Percentiles rank a stretch among this genome's conserved stretches.
These are phyloP conservation scores for Phellopilus nigrolimitatus DNA, from an alignment of 1,284 basidiomycete species.

Conservation along the genomic window DNA sequence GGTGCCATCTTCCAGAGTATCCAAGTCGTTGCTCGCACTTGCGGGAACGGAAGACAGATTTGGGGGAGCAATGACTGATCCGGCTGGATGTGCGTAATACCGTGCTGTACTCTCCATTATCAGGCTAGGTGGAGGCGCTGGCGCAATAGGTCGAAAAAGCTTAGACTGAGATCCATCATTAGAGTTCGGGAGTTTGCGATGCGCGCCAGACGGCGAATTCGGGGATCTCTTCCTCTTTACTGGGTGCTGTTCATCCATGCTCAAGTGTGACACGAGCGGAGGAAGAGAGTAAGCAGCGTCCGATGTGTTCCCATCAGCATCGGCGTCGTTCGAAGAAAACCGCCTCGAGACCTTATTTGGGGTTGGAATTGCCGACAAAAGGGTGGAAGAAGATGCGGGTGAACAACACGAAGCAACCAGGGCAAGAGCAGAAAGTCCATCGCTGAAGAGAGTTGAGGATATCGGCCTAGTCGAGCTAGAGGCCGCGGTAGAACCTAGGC, in stretches of 20 bases:
- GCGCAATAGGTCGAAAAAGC: neutral
- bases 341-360: conserved; percentile 5
- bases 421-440: conserved; percentile 44
- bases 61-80: neutral
- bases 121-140: neutral
- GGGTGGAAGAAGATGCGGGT: conserved; percentile 17
- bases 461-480: conserved; percentile 18
- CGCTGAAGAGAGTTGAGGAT: conserved; percentile 12
- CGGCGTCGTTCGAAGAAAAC: neutral
- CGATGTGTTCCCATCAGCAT: neutral
- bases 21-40: conserved; percentile 17
- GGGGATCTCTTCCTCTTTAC: conserved; percentile 6
- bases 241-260: neutral
- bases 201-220: neutral
- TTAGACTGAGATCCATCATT: neutral
- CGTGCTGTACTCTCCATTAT: neutral
- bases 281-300: neutral
- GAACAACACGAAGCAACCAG: conserved; percentile 45
- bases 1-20: conserved; percentile 50
- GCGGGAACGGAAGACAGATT: neutral
- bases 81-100: neutral
- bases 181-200: neutral
- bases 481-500: conserved; percentile 13
- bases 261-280: neutral
- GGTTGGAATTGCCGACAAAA: conserved; percentile 14